Conservation (phyloP, 495 filamentous ascomycete genomes). For the Talaromyces thailandensis region DNA sequence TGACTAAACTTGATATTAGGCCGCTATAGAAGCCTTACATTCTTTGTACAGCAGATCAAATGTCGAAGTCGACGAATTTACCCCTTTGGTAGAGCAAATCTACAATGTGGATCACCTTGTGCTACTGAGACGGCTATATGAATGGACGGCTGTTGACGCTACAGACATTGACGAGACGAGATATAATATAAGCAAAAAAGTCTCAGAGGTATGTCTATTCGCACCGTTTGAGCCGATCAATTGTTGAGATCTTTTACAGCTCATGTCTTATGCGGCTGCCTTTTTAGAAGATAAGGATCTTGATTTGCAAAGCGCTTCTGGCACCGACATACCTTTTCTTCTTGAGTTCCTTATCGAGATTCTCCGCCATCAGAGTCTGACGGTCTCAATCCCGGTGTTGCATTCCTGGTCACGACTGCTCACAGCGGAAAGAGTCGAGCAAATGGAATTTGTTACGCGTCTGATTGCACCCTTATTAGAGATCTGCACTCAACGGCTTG, state of each 20-base stretch:
- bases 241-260: constrained; percentile 30
- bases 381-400: constrained; percentile 87
- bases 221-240: not conserved
- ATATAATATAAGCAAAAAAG: constrained; percentile 85
- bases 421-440: constrained; percentile 51
- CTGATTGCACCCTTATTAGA: constrained; percentile 70
- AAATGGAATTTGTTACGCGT: constrained; percentile 55
- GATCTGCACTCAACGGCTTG: constrained; percentile 64
- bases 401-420: constrained; percentile 81
- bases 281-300: constrained; percentile 71
- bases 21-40: constrained; percentile 75
- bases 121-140: constrained; percentile 66
- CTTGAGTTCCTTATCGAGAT: constrained; percentile 71
- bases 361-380: constrained; percentile 75
- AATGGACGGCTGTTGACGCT: constrained; percentile 74
- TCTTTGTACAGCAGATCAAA: constrained; percentile 66
- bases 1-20: constrained; percentile 38
- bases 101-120: constrained; percentile 60
- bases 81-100: constrained; percentile 68
- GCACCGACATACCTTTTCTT: constrained; percentile 64
- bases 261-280: constrained; percentile 74
- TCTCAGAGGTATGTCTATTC: constrained; percentile 63
- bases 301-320: constrained; percentile 38
- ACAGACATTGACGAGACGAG: constrained; percentile 80
- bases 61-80: constrained; percentile 71